phyloP scores from a whole-genome alignment of 2,329 filamentous ascomycete species.

The Plenodomus biglobosus region DNA sequence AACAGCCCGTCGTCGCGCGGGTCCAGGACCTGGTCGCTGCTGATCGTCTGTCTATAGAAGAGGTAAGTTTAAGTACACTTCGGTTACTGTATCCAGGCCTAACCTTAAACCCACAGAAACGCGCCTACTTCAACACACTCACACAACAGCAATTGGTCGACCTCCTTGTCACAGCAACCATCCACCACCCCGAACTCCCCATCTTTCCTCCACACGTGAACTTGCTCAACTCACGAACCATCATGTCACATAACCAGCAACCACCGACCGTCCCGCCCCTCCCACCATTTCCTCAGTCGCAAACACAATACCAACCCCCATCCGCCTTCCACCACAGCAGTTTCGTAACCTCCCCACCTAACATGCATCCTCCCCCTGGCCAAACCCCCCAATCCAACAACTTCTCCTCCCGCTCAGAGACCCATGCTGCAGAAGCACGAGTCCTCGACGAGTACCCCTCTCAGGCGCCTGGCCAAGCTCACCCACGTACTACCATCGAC shows the following conservation, averaged over 20 bases:
- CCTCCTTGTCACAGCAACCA: conserved; percentile 64
- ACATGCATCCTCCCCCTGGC: conserved; percentile 19
- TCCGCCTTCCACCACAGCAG: conserved; percentile 6
- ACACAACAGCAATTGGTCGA: conserved; percentile 64
- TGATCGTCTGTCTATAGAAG: conserved; percentile 44
- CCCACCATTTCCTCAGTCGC: conserved; percentile 3
- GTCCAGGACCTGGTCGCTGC: conserved; percentile 43
- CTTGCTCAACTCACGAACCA: conserved; percentile 22
- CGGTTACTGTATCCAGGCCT: not conserved
- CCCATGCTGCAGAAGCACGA: conserved; percentile 39
- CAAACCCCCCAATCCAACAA: conserved; percentile 26
- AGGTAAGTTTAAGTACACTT: conserved; percentile 38
- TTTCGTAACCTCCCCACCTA: conserved; percentile 34
- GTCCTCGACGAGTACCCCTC: conserved; percentile 30
- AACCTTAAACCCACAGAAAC: conserved; percentile 52
- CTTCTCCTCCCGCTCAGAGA: conserved; percentile 26
- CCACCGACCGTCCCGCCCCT: conserved; percentile 4
- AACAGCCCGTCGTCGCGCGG: conserved; percentile 30
- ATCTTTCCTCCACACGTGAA: conserved; percentile 57
- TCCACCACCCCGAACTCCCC: conserved; percentile 64
- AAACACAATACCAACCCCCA: conserved; percentile 15
- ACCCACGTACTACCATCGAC: conserved; percentile 21
- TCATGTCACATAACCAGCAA: conserved; percentile 12
- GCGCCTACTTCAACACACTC: conserved; percentile 63
- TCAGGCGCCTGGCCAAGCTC: conserved; percentile 11